Conservation (phyloP, 148 eudicot genomes). For the Camellia sinensis region DNA sequence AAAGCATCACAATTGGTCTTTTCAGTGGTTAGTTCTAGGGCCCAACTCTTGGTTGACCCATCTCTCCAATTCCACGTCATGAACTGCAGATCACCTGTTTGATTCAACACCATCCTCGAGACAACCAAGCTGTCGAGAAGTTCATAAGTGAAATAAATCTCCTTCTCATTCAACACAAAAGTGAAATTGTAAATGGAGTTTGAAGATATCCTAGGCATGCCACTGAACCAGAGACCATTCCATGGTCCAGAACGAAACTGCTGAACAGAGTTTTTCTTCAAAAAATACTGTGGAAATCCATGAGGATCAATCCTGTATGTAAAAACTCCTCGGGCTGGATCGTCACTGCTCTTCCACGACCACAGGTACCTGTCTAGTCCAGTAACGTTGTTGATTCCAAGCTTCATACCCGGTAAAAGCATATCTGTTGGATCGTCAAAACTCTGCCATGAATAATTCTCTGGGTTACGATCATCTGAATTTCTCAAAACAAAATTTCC, state of each 20-base stretch:
- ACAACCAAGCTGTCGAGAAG: neutral
- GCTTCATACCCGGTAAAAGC: slow-evolving; percentile 12
- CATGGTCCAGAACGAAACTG: neutral
- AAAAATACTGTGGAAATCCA: neutral
- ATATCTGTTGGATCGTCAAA: slow-evolving; percentile 17
- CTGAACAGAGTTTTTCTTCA: neutral
- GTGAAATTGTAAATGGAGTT: neutral
- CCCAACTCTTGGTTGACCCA: neutral
- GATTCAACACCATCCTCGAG: neutral
- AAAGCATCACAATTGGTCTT: neutral
- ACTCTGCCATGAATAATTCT: slow-evolving; percentile 20
- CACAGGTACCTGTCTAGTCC: neutral
- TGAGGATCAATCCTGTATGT: neutral
- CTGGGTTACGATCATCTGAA: neutral
- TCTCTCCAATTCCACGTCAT: neutral
- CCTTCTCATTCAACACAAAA: neutral
- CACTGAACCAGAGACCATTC: neutral
- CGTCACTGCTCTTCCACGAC: neutral
- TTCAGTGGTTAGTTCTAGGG: neutral
- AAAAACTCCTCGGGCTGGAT: neutral
- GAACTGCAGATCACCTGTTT: neutral
- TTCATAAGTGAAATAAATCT: neutral
- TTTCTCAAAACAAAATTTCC: slow-evolving; percentile 22
- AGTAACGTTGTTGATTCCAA: slow-evolving; percentile 3
- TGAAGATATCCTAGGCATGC: neutral